Base-by-base conservation (phyloP, 208 protist genomes). In the Acanthamoeba sp. region DNA sequence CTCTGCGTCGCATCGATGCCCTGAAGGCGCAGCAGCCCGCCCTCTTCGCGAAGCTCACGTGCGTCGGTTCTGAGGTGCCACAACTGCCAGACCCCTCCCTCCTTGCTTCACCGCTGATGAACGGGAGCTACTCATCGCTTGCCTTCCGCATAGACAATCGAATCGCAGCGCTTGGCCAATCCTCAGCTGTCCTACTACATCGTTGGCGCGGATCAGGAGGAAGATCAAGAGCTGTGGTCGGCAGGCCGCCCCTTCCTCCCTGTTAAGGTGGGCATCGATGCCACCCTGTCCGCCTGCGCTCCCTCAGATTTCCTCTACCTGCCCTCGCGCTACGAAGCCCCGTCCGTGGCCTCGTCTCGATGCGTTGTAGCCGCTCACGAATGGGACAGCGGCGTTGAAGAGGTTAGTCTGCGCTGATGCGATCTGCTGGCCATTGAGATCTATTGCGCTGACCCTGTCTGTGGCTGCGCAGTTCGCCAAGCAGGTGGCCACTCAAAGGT, bases 51-150 rank as follows among this genome's bases (percentile, higher is more conserved):
- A 9, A 57, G 29, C 76, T 85, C 2, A 32, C 38, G 7, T 85
- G 76, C 10, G 14, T 85, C 29, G 45, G 76, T 32, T 85, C 76
- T 38, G 42, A 85, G 38, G 76, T 85, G 22, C 73, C 16, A n/a
- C 34, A n/a, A 34, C 73, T 6, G 0, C 42, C 6, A 48, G 42
- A 14, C 45, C 45, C 2, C 45, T 50, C 45, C 0, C 18, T 50
- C n/a, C n/a, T n/a, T n/a, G n/a, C n/a, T n/a, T n/a, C n/a, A n/a
- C n/a, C n/a, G n/a, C n/a, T n/a, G n/a, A n/a, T n/a, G n/a, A n/a
- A n/a, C n/a, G n/a, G n/a, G n/a, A n/a, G n/a, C 36, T 52, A 20
- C 73, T 84, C 5, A 34, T 6, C 73, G 73, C 73, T 45, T 80
- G 36, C 4, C 36, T 80, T 20, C 1, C 9, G 4, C 1, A 14